These are phyloP conservation scores for Evernia prunastri DNA, from an alignment of 495 filamentous ascomycete species.

Conservation along the genomic window DNA sequence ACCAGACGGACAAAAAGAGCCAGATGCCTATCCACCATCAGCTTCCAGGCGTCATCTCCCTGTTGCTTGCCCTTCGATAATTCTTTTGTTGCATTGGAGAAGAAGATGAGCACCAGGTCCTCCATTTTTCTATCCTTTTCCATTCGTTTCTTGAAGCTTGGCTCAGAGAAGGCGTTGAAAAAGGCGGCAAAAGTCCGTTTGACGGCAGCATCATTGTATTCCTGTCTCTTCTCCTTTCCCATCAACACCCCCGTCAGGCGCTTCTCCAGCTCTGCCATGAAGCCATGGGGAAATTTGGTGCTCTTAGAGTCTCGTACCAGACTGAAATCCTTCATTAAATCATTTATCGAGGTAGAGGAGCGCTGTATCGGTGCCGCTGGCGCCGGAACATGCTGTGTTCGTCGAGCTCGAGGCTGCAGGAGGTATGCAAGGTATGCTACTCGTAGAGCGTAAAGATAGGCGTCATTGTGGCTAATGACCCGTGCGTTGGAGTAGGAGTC, in stretches of 20 bases:
- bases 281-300: conserved; percentile 73
- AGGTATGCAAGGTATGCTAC: conserved; percentile 90
- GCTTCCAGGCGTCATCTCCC: conserved; percentile 87
- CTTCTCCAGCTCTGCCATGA: conserved; percentile 63
- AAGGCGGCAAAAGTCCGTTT: conserved; percentile 78
- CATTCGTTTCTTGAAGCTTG: conserved; percentile 65
- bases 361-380: conserved; percentile 55
- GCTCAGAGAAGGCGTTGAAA: conserved; percentile 67
- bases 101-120: conserved; percentile 81
- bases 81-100: conserved; percentile 86
- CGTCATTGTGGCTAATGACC: conserved; percentile 58
- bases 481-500: conserved; percentile 46
- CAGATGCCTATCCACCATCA: conserved; percentile 88
- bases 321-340: conserved; percentile 68
- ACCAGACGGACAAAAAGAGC: conserved; percentile 91
- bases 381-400: conserved; percentile 71
- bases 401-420: conserved; percentile 80
- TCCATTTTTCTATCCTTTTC: conserved; percentile 93
- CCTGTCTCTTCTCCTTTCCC: conserved; percentile 64
- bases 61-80: conserved; percentile 68
- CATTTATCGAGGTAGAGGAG: conserved; percentile 63
- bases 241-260: conserved; percentile 59
- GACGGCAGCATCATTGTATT: conserved; percentile 69
- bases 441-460: conserved; percentile 82
- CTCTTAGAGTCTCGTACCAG: conserved; percentile 68